Base-by-base conservation (phyloP, 495 filamentous ascomycete genomes). In the Pyronema domesticum region DNA sequence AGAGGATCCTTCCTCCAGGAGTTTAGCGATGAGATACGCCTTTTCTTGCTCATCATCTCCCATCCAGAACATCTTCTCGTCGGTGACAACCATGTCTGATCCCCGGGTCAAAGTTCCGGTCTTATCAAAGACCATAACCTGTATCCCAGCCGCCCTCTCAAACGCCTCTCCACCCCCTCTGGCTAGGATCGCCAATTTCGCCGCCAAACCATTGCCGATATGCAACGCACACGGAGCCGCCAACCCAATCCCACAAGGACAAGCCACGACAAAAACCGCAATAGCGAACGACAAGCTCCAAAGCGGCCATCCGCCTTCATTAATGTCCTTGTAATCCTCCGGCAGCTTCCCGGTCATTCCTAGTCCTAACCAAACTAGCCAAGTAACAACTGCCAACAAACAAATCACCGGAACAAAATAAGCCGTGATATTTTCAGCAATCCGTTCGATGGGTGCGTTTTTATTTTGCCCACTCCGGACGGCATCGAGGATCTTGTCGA, bases 111-210 rank as follows among this genome's bases (percentile, higher is more conserved):
- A 69, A 1, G 89, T 96, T 0, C 89, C 89, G 0, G 89, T 96
- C 71, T 96, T 96, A 71, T 96, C 89, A 60, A 96, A 95, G 11
- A 95, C 86, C 17, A 95, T 79, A 53, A 80, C 81, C 65, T 93
- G 85, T 6, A 95, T 73, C 3, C 74, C 74, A 58, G 86, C 93
- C 9, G 91, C 88, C 70, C 93, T 88, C 67, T 96, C 85, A 61
- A 96, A 95, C 0, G 91, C 89, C 63, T 94, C 86, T 19, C 89
- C 91, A 14, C 89, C 89, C n/a, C 89, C 89, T 67, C 91, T 89
- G 56, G 88, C 89, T 3, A 96, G 70, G 48, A 96, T 93, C 5
- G 91, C 89, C 62, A 89, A 71, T 58, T 83, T 81, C 3, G 89
- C 89, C 11, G 91, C 89, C 3, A 96, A 67, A 0, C 87, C 89